Percentiles rank a stretch among this genome's conserved stretches.
Evolutionary conservation across 163 green algal species (phyloP).

Genomic region (Coccomyxa subellipsoidea): DNA sequence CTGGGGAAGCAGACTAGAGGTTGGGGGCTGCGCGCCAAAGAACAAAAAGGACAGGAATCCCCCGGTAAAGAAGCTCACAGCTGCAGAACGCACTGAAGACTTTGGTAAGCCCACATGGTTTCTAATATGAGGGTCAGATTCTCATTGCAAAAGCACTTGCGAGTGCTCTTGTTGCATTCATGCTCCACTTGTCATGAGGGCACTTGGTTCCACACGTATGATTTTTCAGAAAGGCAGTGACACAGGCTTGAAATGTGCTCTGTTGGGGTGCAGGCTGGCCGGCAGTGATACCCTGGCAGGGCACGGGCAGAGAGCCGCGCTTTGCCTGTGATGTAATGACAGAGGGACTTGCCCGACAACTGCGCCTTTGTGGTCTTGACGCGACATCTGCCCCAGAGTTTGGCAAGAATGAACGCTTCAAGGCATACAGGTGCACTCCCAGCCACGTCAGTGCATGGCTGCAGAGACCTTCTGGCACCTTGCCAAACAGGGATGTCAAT

Average conservation of each 20-base stretch:
- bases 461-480: too few species aligned
- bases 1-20: neutral
- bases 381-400: slow-evolving; percentile 26
- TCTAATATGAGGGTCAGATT: neutral
- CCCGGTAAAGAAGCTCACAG: neutral
- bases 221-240: neutral
- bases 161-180: neutral
- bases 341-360: slow-evolving; percentile 52
- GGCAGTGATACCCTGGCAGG: neutral
- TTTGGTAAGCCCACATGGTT: neutral
- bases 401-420: slow-evolving; percentile 22
- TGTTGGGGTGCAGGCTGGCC: neutral
- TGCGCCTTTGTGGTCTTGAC: slow-evolving; percentile 56
- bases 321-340: slow-evolving; percentile 58
- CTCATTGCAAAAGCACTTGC: neutral
- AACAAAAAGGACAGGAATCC: neutral
- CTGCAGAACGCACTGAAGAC: neutral
- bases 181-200: neutral
- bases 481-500: neutral
- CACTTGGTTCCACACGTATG: neutral
- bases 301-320: slow-evolving; percentile 2
- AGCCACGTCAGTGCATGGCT: too few species aligned
- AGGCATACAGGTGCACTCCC: slow-evolving; percentile 14
- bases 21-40: neutral
- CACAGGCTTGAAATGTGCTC: neutral